A percentile compares a stretch with the other conserved stretches of the same genome.
Conservation (phyloP, 225 moss, liverwort and hornwort genomes). For the Sphagnum tenellum region DNA sequence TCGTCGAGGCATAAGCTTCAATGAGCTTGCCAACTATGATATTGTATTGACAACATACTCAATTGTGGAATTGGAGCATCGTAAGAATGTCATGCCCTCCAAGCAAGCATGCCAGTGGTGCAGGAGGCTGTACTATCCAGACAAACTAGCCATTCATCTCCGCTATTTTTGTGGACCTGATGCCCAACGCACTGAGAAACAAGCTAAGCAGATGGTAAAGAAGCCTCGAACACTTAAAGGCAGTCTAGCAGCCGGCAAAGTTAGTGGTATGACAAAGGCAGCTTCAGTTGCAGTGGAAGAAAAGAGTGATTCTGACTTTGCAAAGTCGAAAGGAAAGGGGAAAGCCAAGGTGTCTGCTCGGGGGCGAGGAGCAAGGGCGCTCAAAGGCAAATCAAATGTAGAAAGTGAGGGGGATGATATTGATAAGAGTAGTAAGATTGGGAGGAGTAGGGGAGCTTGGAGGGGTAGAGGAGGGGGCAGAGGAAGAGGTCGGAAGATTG, state of each 20-base stretch:
- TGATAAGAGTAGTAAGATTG: too few species aligned
- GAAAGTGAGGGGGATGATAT: not conserved
- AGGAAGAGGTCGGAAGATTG: constrained; percentile 27
- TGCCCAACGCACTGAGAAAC: constrained; percentile 40
- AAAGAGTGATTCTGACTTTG: constrained; percentile 1
- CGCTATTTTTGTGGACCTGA: constrained; percentile 44
- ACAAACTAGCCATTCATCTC: constrained; percentile 31
- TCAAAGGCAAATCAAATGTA: constrained; percentile 4
- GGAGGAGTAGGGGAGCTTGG: constrained; percentile 1
- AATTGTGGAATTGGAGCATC: constrained; percentile 45
- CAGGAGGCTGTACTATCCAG: constrained; percentile 24
- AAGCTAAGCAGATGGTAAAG: constrained; percentile 43
- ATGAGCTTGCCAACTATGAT: constrained; percentile 40
- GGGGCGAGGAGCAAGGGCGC: constrained; percentile 5
- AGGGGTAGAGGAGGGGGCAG: constrained; percentile 4
- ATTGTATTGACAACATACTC: constrained; percentile 46
- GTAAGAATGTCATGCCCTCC: constrained; percentile 51
- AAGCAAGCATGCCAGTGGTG: constrained; percentile 50
- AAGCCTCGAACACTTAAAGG: not conserved
- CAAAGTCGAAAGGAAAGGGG: constrained; percentile 10
- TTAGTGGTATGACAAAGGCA: not conserved
- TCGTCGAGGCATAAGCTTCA: constrained; percentile 15
- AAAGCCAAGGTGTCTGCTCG: constrained; percentile 2
- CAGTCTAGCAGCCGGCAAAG: not conserved
- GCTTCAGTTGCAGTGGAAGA: not conserved